These are phyloP conservation scores for Fusarium duplospermum DNA, from an alignment of 2,329 filamentous ascomycete species.

Conservation along the genomic window DNA sequence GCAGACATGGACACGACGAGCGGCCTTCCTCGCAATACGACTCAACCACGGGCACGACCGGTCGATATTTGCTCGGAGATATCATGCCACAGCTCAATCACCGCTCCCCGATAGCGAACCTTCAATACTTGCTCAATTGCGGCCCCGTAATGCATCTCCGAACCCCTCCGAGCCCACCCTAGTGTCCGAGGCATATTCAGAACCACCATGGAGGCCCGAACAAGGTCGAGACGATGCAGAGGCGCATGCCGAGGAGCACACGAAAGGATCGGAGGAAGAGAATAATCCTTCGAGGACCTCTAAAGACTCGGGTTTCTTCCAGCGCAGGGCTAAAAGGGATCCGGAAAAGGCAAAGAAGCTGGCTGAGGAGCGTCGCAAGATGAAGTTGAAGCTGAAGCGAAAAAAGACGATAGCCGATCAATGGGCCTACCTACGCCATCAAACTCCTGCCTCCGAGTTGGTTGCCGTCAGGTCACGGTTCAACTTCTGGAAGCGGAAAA, in stretches of 20 bases:
- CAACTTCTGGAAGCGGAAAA: conserved; percentile 46
- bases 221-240: not conserved
- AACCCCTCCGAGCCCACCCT: conserved; percentile 11
- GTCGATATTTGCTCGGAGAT: conserved; percentile 19
- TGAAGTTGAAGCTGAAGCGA: conserved; percentile 8
- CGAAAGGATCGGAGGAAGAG: not conserved
- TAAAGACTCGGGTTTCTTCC: not conserved
- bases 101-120: conserved; percentile 4
- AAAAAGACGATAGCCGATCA: conserved; percentile 36
- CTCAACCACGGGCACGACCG: not conserved
- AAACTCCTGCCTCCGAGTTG: conserved; percentile 38
- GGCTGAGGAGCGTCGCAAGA: conserved; percentile 6
- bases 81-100: conserved; percentile 13
- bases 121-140: conserved; percentile 35
- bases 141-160: conserved; percentile 8
- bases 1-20: conserved; percentile 31
- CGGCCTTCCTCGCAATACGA: conserved; percentile 27
- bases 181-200: not conserved
- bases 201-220: not conserved
- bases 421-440: conserved; percentile 50
- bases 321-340: not conserved
- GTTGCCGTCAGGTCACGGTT: conserved; percentile 38
- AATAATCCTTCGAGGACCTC: not conserved
- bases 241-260: not conserved
- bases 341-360: conserved; percentile 4